Evolutionary conservation across 2,329 filamentous ascomycete species (phyloP).

Genomic region (Dactylonectria macrodidyma): DNA sequence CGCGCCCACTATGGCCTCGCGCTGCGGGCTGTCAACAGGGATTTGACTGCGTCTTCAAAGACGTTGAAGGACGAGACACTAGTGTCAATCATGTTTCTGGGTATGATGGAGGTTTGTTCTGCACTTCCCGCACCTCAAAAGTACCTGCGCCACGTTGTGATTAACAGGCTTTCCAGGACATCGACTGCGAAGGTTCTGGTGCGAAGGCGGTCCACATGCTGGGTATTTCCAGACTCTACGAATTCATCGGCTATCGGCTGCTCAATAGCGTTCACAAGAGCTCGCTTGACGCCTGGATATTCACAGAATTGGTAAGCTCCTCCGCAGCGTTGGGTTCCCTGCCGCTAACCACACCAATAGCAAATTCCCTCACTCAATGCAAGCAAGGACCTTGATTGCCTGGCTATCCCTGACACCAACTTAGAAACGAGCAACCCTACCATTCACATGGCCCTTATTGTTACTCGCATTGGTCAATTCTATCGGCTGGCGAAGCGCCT

Average conservation of each 20-base stretch:
- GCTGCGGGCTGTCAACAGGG: slow-evolving; percentile 32
- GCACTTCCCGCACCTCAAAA: neutral
- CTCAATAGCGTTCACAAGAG: slow-evolving; percentile 18
- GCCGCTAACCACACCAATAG: slow-evolving; percentile 22
- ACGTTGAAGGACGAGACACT: slow-evolving; percentile 34
- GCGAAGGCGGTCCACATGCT: slow-evolving; percentile 36
- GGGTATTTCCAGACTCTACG: slow-evolving; percentile 35
- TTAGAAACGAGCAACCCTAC: slow-evolving; percentile 21
- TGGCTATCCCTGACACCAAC: slow-evolving; percentile 24
- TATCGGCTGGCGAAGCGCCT: slow-evolving; percentile 30
- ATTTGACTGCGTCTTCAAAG: slow-evolving; percentile 27
- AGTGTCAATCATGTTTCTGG: slow-evolving; percentile 34
- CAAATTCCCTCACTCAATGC: slow-evolving; percentile 32
- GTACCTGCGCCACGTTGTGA: slow-evolving; percentile 12
- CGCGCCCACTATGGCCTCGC: slow-evolving; percentile 32
- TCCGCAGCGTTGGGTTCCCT: slow-evolving; percentile 6
- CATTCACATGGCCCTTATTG: slow-evolving; percentile 29
- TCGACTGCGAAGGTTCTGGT: slow-evolving; percentile 36
- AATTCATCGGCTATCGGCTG: slow-evolving; percentile 30
- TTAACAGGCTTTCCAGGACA: slow-evolving; percentile 25
- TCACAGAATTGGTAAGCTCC: slow-evolving; percentile 33
- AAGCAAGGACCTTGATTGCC: slow-evolving; percentile 29
- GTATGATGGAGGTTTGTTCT: slow-evolving; percentile 34
- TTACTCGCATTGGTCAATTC: slow-evolving; percentile 34
- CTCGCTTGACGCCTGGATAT: slow-evolving; percentile 30